Conservation (phyloP, 2,329 filamentous ascomycete species). For the Stachybotrys chlorohalonatus region DNA sequence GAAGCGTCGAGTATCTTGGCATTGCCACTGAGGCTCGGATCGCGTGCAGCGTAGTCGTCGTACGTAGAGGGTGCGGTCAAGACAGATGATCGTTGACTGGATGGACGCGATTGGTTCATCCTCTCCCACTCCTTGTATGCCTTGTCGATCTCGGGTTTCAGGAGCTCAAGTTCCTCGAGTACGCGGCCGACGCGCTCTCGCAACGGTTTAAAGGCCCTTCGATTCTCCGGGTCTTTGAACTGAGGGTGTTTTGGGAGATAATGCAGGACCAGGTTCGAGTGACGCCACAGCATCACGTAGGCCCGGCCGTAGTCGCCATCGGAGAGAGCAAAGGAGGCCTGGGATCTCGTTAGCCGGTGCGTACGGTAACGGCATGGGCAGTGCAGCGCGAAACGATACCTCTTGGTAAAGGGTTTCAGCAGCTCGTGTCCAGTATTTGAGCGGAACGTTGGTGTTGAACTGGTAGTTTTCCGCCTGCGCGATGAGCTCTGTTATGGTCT, state of each 20-base stretch:
- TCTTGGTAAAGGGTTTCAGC: conserved; percentile 73
- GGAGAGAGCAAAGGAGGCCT: conserved; percentile 77
- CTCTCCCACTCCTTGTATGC: conserved; percentile 61
- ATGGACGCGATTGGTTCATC: conserved; percentile 23
- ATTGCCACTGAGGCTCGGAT: conserved; percentile 51
- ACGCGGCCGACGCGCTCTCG: conserved; percentile 45
- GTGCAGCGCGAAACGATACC: conserved; percentile 37
- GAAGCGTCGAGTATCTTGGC: conserved; percentile 57
- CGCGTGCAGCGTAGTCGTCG: conserved; percentile 40
- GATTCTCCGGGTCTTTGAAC: conserved; percentile 55
- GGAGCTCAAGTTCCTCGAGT: conserved; percentile 61
- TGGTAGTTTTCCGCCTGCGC: conserved; percentile 69
- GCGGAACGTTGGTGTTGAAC: conserved; percentile 66
- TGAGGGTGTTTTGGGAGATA: conserved; percentile 70
- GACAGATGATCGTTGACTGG: neutral
- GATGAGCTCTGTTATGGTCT: conserved; percentile 67
- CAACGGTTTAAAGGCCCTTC: conserved; percentile 48
- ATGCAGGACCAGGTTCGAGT: conserved; percentile 74
- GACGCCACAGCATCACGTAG: conserved; percentile 84
- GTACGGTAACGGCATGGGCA: neutral
- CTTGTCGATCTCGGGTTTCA: conserved; percentile 70
- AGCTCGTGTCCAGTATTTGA: conserved; percentile 75
- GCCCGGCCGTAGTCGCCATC: conserved; percentile 84
- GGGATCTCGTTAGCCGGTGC: conserved; percentile 10
- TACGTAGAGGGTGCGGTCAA: conserved; percentile 18